Percentiles rank a stretch among this genome's conserved stretches.
Conservation (phyloP, 2,329 filamentous ascomycete genomes). For the Aspergillus floridensis region DNA sequence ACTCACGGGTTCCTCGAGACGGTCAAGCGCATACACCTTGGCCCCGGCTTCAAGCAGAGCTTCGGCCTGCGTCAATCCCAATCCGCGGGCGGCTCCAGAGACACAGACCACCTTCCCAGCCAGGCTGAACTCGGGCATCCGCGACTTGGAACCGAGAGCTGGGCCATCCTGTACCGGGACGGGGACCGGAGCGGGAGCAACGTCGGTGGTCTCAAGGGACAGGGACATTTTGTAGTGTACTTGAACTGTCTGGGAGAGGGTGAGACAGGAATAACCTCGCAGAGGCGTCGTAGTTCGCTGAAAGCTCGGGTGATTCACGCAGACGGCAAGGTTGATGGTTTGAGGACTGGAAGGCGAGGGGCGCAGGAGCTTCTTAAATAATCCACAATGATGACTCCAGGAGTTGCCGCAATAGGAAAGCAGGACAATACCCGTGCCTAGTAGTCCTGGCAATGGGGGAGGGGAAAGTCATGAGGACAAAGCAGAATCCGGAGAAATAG, state of each 20-base stretch:
- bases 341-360: neutral
- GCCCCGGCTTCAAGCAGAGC: conserved; percentile 73
- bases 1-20: conserved; percentile 40
- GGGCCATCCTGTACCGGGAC: conserved; percentile 25
- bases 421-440: too few relatives aligned
- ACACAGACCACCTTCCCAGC: conserved; percentile 68
- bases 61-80: conserved; percentile 72
- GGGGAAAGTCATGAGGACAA: conserved; percentile 23
- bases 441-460: conserved; percentile 7
- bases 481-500: conserved; percentile 11
- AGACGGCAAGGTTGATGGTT: conserved; percentile 12
- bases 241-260: neutral
- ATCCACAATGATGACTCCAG: conserved; percentile 10
- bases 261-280: neutral
- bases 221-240: conserved; percentile 29
- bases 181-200: conserved; percentile 26
- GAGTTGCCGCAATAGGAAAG: conserved; percentile 2
- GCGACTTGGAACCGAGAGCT: conserved; percentile 32
- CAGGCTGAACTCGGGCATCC: conserved; percentile 72
- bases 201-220: conserved; percentile 31
- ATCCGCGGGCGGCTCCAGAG: conserved; percentile 68
- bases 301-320: neutral
- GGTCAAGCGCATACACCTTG: conserved; percentile 49
- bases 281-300: neutral
- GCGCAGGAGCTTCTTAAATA: conserved; percentile 19